Conservation (phyloP, 2,329 filamentous ascomycete genomes). For the Aureobasidium sp. region DNA sequence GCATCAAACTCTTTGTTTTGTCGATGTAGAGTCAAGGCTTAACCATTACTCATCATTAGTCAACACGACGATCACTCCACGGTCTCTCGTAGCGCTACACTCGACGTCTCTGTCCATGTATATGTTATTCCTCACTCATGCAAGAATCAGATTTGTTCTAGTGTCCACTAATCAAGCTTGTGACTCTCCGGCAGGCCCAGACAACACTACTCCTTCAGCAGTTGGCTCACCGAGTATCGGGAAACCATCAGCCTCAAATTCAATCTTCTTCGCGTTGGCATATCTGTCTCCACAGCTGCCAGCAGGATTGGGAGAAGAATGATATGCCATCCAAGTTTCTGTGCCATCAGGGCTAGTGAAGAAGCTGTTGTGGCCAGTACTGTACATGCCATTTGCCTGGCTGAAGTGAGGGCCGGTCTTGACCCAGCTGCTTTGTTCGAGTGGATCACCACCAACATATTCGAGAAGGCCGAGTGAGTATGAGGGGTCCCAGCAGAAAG, state of each 20-base stretch:
- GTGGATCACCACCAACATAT: slow-evolving; percentile 47
- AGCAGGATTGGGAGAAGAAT: slow-evolving; percentile 43
- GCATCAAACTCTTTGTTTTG: too few species aligned
- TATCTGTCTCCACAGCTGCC: slow-evolving; percentile 51
- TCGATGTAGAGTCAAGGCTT: too few species aligned
- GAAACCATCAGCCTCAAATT: slow-evolving; percentile 45
- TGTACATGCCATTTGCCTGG: slow-evolving; percentile 50
- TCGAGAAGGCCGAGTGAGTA: slow-evolving; percentile 50
- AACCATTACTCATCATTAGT: too few species aligned
- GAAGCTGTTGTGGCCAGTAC: slow-evolving; percentile 53
- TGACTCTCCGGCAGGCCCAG: slow-evolving; percentile 20
- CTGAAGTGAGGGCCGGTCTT: slow-evolving; percentile 48
- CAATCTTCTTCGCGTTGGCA: slow-evolving; percentile 46
- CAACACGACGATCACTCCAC: too few species aligned
- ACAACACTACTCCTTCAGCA: slow-evolving; percentile 22
- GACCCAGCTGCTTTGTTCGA: slow-evolving; percentile 40
- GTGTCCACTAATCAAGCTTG: not conserved
- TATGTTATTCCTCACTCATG: too few species aligned
- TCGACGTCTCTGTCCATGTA: too few species aligned
- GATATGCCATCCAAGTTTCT: slow-evolving; percentile 51
- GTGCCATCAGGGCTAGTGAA: slow-evolving; percentile 49
- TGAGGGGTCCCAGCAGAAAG: slow-evolving; percentile 49
- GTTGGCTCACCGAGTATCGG: slow-evolving; percentile 44
- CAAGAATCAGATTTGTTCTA: too few species aligned
- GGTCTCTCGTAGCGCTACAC: too few species aligned